A percentile compares a stretch with the other conserved stretches of the same genome.
These are phyloP conservation scores for Mytilinidion resinicola DNA, from an alignment of 495 filamentous ascomycete genomes.

Conservation along the genomic window DNA sequence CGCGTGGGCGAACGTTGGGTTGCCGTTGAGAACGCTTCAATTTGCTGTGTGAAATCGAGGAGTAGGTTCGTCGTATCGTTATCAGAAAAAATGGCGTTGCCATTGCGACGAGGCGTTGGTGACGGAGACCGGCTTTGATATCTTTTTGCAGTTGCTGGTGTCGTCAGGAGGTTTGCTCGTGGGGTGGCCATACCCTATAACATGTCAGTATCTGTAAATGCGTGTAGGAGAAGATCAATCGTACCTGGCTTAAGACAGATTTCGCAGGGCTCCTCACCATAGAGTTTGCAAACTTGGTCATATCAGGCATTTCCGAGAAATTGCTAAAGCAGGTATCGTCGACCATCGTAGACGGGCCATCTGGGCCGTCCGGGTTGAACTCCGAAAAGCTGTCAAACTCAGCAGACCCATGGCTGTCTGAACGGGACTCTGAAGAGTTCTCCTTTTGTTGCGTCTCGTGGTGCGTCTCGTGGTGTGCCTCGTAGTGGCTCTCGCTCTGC, in stretches of 20 bases:
- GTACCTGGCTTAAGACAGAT: slow-evolving; percentile 35
- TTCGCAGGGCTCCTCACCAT: slow-evolving; percentile 51
- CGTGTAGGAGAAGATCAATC: not conserved
- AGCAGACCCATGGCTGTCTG: slow-evolving; percentile 17
- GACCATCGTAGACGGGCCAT: slow-evolving; percentile 38
- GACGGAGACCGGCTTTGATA: slow-evolving; percentile 45
- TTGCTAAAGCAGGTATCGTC: slow-evolving; percentile 81
- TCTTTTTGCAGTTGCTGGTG: slow-evolving; percentile 35
- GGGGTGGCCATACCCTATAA: slow-evolving; percentile 27
- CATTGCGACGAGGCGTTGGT: slow-evolving; percentile 51
- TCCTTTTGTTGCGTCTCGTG: not conserved
- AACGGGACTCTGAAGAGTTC: not conserved
- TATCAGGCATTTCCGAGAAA: slow-evolving; percentile 73
- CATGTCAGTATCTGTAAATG: not conserved
- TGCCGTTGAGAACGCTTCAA: slow-evolving; percentile 48
- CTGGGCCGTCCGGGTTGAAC: slow-evolving; percentile 22
- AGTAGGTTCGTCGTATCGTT: slow-evolving; percentile 65
- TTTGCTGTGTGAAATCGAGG: slow-evolving; percentile 81
- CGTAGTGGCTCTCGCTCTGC: slow-evolving; percentile 10
- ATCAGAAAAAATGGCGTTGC: slow-evolving; percentile 27
- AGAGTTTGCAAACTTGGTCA: slow-evolving; percentile 69
- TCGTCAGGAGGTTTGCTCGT: slow-evolving; percentile 29
- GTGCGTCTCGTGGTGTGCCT: not conserved
- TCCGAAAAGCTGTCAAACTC: slow-evolving; percentile 17
- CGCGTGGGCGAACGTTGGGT: slow-evolving; percentile 34